phyloP scores from a whole-genome alignment of 331 rosid species.

The Erythrophleum ivorense region DNA sequence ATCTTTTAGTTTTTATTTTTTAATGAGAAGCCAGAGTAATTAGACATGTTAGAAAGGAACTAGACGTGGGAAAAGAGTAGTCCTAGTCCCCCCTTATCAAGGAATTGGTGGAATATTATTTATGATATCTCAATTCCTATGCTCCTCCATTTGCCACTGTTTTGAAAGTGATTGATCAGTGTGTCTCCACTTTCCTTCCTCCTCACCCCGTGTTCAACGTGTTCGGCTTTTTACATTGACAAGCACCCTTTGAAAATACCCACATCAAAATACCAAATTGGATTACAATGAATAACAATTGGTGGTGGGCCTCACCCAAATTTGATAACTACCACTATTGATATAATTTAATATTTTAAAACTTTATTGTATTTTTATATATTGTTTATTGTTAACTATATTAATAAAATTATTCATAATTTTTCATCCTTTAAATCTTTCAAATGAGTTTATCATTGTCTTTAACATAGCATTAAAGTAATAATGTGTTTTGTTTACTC shows the following conservation, averaged over 20 bases:
- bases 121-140: background rate
- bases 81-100: background rate
- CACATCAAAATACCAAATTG: background rate
- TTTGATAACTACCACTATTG: too few relatives aligned
- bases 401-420: too few relatives aligned
- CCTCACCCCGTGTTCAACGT: conserved; percentile 21
- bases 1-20: too few relatives aligned
- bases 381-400: too few relatives aligned
- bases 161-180: conserved; percentile 10
- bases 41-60: background rate
- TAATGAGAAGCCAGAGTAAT: background rate
- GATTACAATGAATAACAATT: too few relatives aligned
- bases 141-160: background rate
- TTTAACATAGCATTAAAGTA: too few relatives aligned
- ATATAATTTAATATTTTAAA: too few relatives aligned
- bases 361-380: too few relatives aligned
- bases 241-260: background rate
- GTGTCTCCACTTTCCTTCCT: background rate
- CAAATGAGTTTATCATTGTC: too few relatives aligned
- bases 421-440: too few relatives aligned
- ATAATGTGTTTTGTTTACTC: background rate
- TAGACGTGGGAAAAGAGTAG: background rate
- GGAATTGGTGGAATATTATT: background rate
- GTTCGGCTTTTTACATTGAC: background rate
- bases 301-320: too few relatives aligned